Percentiles rank a stretch among this genome's conserved stretches.
phyloP scores from a whole-genome alignment of 2,329 filamentous ascomycete genomes.

The Sporothrix phasma region DNA sequence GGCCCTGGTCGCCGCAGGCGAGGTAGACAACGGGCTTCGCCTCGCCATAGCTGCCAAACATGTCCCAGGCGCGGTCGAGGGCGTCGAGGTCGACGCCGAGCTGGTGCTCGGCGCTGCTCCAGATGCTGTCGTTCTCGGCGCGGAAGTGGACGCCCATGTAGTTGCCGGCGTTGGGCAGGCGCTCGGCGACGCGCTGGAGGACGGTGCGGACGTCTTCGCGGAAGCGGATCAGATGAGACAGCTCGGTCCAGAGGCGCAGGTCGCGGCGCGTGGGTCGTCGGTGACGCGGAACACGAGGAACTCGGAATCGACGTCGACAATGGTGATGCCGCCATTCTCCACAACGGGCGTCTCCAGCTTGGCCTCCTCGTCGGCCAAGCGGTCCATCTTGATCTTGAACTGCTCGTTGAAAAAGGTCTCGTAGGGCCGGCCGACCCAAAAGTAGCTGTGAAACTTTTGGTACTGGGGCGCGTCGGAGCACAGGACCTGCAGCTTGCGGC shows the following conservation, averaged over 20 bases:
- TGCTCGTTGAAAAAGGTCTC: constrained; percentile 21
- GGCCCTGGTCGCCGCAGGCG: constrained; percentile 27
- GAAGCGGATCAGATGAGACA: constrained; percentile 26
- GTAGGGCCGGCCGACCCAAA: constrained; percentile 26
- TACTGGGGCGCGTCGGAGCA: constrained; percentile 22
- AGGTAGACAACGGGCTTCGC: constrained; percentile 26
- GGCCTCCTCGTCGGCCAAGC: constrained; percentile 6
- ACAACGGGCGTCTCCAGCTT: background rate
- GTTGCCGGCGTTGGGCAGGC: constrained; percentile 19
- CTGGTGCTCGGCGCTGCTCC: constrained; percentile 28
- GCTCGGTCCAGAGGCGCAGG: constrained; percentile 28
- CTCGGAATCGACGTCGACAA: constrained; percentile 24
- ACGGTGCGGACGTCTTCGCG: constrained; percentile 23
- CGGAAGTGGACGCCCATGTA: constrained; percentile 30
- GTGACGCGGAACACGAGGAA: constrained; percentile 29
- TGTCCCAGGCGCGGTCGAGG: constrained; percentile 26
- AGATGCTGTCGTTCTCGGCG: constrained; percentile 29
- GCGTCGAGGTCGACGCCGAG: constrained; percentile 27
- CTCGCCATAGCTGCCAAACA: constrained; percentile 19
- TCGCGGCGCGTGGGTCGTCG: constrained; percentile 29
- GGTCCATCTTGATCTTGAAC: constrained; percentile 10
- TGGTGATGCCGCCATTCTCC: constrained; percentile 22
- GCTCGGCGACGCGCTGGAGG: constrained; percentile 20
- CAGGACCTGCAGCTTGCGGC: constrained; percentile 21
- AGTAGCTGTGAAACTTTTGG: constrained; percentile 22